Evolutionary conservation across 2,329 filamentous ascomycete genomes (phyloP), one percentile per base, ranked within the genome.

Genomic region (Macrophomina tecta): DNA sequence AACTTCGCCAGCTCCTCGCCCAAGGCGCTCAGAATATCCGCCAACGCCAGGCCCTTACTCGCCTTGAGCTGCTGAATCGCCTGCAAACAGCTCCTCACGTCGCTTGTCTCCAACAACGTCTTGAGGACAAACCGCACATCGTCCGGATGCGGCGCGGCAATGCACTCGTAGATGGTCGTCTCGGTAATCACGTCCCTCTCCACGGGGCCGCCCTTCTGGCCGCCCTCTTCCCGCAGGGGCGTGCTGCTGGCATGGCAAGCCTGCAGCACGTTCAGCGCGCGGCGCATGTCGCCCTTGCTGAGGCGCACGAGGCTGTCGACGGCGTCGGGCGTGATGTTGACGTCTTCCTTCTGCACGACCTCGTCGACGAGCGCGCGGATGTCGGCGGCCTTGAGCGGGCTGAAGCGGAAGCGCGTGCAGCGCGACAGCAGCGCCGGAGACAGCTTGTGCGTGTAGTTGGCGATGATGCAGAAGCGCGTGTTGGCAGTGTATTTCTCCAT

Each of bases 401-500:
- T 97, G 80, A 99, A 99, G 38, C 95, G 86, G 79, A 99, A 99
- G 45, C 95, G 85, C 9, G 95, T 99, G 81, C 95, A 99, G 73
- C 95, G 86, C 58, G 94, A 98, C 64, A 99, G 84, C 51, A 99
- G 84, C 0, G 95, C 95, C 0, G 95, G 94, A 12, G 93, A 96
- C 46, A 99, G 88, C 80, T 99, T 99, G 83, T 99, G 95, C 36
- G 95, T 95, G 80, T 99, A 99, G 81, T 99, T 99, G 73, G 95
- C 95, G 73, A 99, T 98, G 76, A 99, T 93, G 82, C 94, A 98
- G 82, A 99, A 99, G 63, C 95, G 86, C 2, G 95, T 97, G 82
- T 99, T 99, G 68, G 92, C 92, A 0, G 95, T 99, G 82, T 99
- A 99, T 82, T 97, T 97, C 77, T 99, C 95, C 95, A 99, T 99